Conservation (phyloP, 805 yeast genomes). For the Groenewaldozyma tartarivorans region DNA sequence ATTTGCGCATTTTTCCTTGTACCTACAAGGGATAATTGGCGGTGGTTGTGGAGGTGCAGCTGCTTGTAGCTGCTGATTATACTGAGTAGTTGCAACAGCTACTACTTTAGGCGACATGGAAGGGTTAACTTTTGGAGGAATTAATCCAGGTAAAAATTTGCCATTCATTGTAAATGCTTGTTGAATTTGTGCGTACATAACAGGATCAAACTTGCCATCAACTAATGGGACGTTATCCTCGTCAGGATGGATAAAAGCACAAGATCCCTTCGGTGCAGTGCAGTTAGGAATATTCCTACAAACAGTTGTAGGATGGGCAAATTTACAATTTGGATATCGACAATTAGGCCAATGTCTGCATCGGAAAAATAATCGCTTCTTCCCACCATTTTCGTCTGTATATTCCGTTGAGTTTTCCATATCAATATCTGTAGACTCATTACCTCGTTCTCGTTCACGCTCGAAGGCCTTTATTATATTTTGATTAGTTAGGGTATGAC, state of each 20-base stretch:
- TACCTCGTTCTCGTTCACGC: neutral
- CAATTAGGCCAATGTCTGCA: constrained; percentile 30
- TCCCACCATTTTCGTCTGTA: neutral
- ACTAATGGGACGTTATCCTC: constrained; percentile 40
- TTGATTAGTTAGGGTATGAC: neutral
- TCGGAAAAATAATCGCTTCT: constrained; percentile 10
- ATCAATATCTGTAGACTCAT: neutral
- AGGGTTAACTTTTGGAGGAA: constrained; percentile 4
- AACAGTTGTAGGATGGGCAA: constrained; percentile 69
- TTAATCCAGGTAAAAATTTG: neutral
- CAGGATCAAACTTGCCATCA: neutral
- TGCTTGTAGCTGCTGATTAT: constrained; percentile 22
- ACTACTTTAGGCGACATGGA: constrained; percentile 2
- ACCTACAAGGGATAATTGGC: constrained; percentile 49
- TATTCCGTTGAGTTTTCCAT: neutral
- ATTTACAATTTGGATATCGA: constrained; percentile 41
- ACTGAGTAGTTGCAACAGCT: neutral
- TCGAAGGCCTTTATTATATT: neutral
- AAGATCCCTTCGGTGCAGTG: constrained; percentile 70
- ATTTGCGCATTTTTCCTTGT: constrained; percentile 64
- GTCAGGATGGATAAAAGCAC: constrained; percentile 74
- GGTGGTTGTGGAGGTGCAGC: constrained; percentile 31
- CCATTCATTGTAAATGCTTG: neutral
- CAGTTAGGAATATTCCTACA: constrained; percentile 74
- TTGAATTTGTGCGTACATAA: neutral